Conservation (phyloP, 495 filamentous ascomycete genomes). For the Aspergillus steynii region DNA sequence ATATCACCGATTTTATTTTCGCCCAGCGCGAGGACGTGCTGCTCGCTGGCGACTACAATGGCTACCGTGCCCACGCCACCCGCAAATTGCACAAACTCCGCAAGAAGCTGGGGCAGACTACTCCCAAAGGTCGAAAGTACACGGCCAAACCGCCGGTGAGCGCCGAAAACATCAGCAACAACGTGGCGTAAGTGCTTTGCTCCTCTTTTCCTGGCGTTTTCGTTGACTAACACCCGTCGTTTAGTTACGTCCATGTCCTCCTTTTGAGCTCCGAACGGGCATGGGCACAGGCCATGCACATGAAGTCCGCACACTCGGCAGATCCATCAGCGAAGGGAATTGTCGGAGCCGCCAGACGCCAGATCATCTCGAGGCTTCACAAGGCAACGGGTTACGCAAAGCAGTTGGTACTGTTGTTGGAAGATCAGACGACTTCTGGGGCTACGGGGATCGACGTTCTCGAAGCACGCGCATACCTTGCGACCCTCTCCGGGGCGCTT, state of each 20-base stretch:
- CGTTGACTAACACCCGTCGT: slow-evolving; percentile 19
- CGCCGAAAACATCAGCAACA: slow-evolving; percentile 70
- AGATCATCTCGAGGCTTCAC: slow-evolving; percentile 81
- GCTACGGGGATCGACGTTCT: slow-evolving; percentile 72
- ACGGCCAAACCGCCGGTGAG: slow-evolving; percentile 68
- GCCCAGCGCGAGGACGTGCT: slow-evolving; percentile 76
- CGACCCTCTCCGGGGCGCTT: slow-evolving; percentile 69
- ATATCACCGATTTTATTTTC: slow-evolving; percentile 83
- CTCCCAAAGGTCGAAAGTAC: slow-evolving; percentile 83
- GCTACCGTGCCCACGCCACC: slow-evolving; percentile 77
- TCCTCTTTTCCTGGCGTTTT: not conserved
- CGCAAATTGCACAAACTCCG: slow-evolving; percentile 80
- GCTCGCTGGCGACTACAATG: slow-evolving; percentile 83
- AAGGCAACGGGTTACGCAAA: slow-evolving; percentile 75
- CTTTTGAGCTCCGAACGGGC: slow-evolving; percentile 87
- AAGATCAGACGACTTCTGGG: slow-evolving; percentile 54
- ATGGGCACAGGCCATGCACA: slow-evolving; percentile 94
- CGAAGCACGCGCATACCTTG: slow-evolving; percentile 83
- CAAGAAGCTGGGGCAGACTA: slow-evolving; percentile 79
- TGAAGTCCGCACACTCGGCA: slow-evolving; percentile 81
- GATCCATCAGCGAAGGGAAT: slow-evolving; percentile 70
- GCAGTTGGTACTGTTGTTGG: slow-evolving; percentile 64
- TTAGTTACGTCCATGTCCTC: slow-evolving; percentile 75
- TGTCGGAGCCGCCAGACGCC: slow-evolving; percentile 74
- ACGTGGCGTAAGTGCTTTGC: slow-evolving; percentile 65